A percentile compares a stretch with the other conserved stretches of the same genome.
phyloP scores from a whole-genome alignment of 1,284 basidiomycete genomes.

The Heterobasidion annosum region DNA sequence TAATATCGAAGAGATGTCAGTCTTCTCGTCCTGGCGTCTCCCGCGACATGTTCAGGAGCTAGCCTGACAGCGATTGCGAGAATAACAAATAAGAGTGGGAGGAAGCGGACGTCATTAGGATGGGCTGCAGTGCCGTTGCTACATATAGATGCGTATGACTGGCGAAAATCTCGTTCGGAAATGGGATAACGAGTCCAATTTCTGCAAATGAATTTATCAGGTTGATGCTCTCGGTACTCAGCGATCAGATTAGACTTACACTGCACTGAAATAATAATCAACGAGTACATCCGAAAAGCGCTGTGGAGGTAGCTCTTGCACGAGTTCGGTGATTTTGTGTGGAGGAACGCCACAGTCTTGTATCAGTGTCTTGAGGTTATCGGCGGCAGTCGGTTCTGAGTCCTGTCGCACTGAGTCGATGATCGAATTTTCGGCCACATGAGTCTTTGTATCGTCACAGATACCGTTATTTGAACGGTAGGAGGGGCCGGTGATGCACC shows the following conservation, averaged over 20 bases:
- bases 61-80: slow-evolving; percentile 85
- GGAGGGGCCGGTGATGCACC: slow-evolving; percentile 1
- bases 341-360: slow-evolving; percentile 87
- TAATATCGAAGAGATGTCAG: slow-evolving; percentile 83
- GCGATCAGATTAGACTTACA: slow-evolving; percentile 37
- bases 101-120: slow-evolving; percentile 79
- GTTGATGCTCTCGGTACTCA: background rate
- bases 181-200: slow-evolving; percentile 95
- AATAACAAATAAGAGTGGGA: slow-evolving; percentile 88
- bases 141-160: slow-evolving; percentile 75
- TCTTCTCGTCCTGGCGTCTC: slow-evolving; percentile 65
- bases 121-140: slow-evolving; percentile 67
- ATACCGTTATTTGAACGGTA: slow-evolving; percentile 5
- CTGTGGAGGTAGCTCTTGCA: slow-evolving; percentile 79
- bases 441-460: slow-evolving; percentile 13
- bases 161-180: slow-evolving; percentile 79
- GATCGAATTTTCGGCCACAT: slow-evolving; percentile 17
- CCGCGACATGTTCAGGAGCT: slow-evolving; percentile 78
- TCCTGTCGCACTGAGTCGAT: slow-evolving; percentile 41
- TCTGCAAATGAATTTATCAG: slow-evolving; percentile 29
- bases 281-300: slow-evolving; percentile 66
- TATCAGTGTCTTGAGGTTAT: slow-evolving; percentile 73
- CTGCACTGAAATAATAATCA: slow-evolving; percentile 67
- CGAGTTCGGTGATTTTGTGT: slow-evolving; percentile 81
- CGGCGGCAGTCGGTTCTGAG: slow-evolving; percentile 61